These are phyloP conservation scores for Apiotrichum akiyoshidainum DNA, from an alignment of 1,284 basidiomycete species.

Conservation along the genomic window DNA sequence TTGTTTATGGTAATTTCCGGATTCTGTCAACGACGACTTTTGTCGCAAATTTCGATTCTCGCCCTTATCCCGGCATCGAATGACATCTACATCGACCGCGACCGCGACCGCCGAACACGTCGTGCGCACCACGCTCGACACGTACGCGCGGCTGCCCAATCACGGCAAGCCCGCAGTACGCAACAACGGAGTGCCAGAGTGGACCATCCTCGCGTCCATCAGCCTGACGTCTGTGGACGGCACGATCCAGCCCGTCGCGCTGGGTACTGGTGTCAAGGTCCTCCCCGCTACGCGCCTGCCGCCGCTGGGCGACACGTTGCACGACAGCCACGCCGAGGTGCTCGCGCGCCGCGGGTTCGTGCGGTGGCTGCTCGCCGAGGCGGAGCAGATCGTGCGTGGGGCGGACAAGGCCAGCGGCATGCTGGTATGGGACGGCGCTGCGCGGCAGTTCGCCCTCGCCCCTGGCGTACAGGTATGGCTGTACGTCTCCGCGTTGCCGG, in stretches of 20 bases:
- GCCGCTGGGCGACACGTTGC: conserved; percentile 70
- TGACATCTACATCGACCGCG: background rate
- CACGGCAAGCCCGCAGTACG: conserved; percentile 46
- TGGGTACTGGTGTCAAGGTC: conserved; percentile 84
- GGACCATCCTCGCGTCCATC: conserved; percentile 51
- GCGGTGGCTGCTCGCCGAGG: conserved; percentile 76
- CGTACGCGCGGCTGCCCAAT: conserved; percentile 38
- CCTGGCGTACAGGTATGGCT: conserved; percentile 60
- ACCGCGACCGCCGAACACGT: conserved; percentile 7
- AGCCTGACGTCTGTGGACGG: conserved; percentile 14
- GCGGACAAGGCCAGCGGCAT: conserved; percentile 31
- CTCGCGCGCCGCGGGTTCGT: conserved; percentile 74
- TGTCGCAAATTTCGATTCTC: no score
- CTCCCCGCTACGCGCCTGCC: conserved; percentile 67
- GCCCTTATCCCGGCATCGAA: no score
- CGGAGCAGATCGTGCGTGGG: conserved; percentile 37
- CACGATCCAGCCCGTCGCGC: conserved; percentile 59
- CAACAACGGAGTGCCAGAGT: conserved; percentile 46
- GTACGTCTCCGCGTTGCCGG: conserved; percentile 91
- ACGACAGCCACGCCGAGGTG: conserved; percentile 88
- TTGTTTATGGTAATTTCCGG: no score
- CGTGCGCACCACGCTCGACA: conserved; percentile 4
- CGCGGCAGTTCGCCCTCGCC: conserved; percentile 55
- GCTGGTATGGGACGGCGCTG: conserved; percentile 7
- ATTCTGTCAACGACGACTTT: no score